A percentile compares a stretch with the other conserved stretches of the same genome.
phyloP scores from a whole-genome alignment of 768 basidiomycete genomes.

The Gloeophyllum trabeum region DNA sequence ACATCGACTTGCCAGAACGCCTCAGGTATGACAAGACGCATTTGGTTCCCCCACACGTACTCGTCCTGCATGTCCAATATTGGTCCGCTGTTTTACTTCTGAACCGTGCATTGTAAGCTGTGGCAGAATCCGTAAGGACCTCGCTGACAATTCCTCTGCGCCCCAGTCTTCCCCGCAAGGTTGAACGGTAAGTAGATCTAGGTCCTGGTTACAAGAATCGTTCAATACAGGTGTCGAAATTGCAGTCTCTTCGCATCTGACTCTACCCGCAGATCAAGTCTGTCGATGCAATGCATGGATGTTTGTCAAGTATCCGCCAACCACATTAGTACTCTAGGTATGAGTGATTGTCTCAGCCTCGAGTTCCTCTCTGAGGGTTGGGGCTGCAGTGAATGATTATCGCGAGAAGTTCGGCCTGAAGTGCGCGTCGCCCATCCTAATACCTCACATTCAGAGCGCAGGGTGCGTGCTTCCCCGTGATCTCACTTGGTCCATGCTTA shows the following conservation, averaged over 20 bases:
- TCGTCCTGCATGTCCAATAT: slow-evolving; percentile 65
- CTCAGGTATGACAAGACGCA: slow-evolving; percentile 49
- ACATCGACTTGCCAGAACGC: slow-evolving; percentile 50
- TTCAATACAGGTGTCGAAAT: background rate
- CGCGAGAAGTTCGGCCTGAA: slow-evolving; percentile 46
- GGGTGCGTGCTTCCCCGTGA: slow-evolving; percentile 56
- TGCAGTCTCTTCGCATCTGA: background rate
- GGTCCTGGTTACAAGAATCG: background rate
- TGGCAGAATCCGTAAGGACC: background rate
- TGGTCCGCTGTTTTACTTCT: slow-evolving; percentile 68
- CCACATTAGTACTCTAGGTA: slow-evolving; percentile 59
- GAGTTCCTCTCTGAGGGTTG: background rate
- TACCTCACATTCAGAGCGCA: slow-evolving; percentile 59
- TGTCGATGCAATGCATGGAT: slow-evolving; percentile 60
- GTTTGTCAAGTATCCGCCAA: slow-evolving; percentile 64
- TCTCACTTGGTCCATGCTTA: background rate
- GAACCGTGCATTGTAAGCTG: slow-evolving; percentile 46
- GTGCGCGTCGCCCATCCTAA: slow-evolving; percentile 51
- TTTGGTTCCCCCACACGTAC: slow-evolving; percentile 45
- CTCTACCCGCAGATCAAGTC: slow-evolving; percentile 1
- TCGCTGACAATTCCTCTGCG: background rate
- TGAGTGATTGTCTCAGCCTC: slow-evolving; percentile 4
- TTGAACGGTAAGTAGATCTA: background rate
- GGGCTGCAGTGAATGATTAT: slow-evolving; percentile 34
- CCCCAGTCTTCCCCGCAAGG: background rate